Percentiles rank a stretch among this genome's conserved stretches.
These are phyloP conservation scores for Canna indica DNA, from an alignment of 176 grass and related monocot genomes.

Conservation along the genomic window DNA sequence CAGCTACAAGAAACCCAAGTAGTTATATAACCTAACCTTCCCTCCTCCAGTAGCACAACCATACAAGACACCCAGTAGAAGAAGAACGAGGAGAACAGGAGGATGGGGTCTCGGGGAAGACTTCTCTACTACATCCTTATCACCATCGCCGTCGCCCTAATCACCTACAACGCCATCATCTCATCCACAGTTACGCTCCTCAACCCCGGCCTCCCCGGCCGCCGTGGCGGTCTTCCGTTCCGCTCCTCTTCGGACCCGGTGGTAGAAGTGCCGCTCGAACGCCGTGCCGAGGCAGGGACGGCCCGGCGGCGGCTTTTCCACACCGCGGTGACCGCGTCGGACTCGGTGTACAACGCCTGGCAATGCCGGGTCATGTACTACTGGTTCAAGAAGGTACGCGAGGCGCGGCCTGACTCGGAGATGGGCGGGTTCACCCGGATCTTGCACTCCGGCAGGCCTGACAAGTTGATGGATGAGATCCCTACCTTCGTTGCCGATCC, in stretches of 20 bases:
- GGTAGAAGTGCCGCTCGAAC: not conserved
- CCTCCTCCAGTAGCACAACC: too few species aligned
- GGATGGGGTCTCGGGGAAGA: constrained; percentile 27
- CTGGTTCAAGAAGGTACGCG: constrained; percentile 76
- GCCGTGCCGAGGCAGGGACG: too few species aligned
- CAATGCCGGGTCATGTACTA: constrained; percentile 95
- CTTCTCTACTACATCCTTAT: constrained; percentile 31
- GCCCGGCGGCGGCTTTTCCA: constrained; percentile 41
- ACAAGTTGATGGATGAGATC: constrained; percentile 69
- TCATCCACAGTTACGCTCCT: constrained; percentile 23
- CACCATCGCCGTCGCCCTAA: constrained; percentile 31
- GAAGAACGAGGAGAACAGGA: not conserved
- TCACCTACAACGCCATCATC: constrained; percentile 54
- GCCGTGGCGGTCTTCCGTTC: not conserved
- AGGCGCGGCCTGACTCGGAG: constrained; percentile 29
- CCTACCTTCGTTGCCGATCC: constrained; percentile 87
- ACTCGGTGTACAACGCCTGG: constrained; percentile 72
- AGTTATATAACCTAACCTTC: too few species aligned
- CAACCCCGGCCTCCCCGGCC: constrained; percentile 15
- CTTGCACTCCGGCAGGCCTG: constrained; percentile 65
- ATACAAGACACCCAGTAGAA: not conserved
- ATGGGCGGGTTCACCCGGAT: constrained; percentile 94
- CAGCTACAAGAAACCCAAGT: too few species aligned
- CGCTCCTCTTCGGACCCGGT: constrained; percentile 26
- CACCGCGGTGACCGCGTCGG: constrained; percentile 73